These are phyloP conservation scores for Metarhizium robertsii DNA, from an alignment of 2,329 filamentous ascomycete genomes.

Conservation along the genomic window DNA sequence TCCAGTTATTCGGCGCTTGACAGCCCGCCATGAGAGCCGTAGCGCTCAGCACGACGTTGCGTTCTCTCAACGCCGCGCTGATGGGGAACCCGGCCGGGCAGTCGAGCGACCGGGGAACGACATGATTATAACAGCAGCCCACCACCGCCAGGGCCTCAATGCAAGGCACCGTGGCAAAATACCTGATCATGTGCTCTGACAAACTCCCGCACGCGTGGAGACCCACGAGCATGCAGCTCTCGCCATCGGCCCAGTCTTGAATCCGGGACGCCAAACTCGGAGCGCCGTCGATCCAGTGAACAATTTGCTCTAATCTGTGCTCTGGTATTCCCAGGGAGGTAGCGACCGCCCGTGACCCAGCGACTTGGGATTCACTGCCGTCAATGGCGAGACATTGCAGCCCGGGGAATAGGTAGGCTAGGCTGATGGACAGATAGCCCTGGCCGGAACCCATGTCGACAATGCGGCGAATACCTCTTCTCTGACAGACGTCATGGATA, in stretches of 20 bases:
- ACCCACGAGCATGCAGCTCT: slow-evolving; percentile 22
- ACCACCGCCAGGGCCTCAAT: slow-evolving; percentile 17
- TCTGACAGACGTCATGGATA: slow-evolving; percentile 14
- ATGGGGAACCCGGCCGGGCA: slow-evolving; percentile 29
- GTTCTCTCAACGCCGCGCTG: slow-evolving; percentile 20
- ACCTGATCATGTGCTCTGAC: slow-evolving; percentile 23
- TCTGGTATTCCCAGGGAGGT: slow-evolving; percentile 13
- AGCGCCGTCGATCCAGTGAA: slow-evolving; percentile 20
- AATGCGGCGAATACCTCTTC: slow-evolving; percentile 15
- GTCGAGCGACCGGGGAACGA: slow-evolving; percentile 20
- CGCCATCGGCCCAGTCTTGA: slow-evolving; percentile 15
- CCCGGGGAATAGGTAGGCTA: slow-evolving; percentile 19
- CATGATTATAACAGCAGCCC: slow-evolving; percentile 26
- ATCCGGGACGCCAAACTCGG: slow-evolving; percentile 12
- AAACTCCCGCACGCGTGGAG: slow-evolving; percentile 23
- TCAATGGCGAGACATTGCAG: slow-evolving; percentile 21
- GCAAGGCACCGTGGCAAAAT: slow-evolving; percentile 14
- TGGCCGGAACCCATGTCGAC: slow-evolving; percentile 19
- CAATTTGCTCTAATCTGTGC: slow-evolving; percentile 13
- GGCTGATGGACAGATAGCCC: slow-evolving; percentile 20
- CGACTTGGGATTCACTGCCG: slow-evolving; percentile 19
- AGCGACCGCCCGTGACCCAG: slow-evolving; percentile 16
- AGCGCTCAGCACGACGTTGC: slow-evolving; percentile 15
- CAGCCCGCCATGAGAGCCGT: slow-evolving; percentile 24
- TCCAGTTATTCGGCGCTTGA: slow-evolving; percentile 24